A percentile compares a stretch with the other conserved stretches of the same genome.
Evolutionary conservation across 2,329 filamentous ascomycete genomes (phyloP).

Genomic region (Calonectria hongkongensis): DNA sequence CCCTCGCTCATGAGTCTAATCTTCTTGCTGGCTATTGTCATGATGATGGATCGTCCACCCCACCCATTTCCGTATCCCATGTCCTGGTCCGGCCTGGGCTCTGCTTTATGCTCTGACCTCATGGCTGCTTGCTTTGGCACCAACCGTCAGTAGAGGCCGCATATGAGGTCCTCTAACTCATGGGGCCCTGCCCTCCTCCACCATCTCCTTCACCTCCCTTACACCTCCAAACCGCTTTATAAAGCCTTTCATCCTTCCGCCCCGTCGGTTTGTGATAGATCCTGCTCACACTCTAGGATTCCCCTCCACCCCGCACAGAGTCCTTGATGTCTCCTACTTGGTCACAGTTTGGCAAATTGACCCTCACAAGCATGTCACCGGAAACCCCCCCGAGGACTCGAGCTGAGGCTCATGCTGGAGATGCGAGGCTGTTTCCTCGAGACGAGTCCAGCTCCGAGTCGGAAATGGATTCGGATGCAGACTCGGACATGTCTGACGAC

Average conservation of each 20-base stretch:
- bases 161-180: conserved; percentile 33
- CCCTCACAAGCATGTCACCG: conserved; percentile 57
- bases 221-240: conserved; percentile 38
- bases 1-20: conserved; percentile 14
- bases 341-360: conserved; percentile 54
- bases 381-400: conserved; percentile 46
- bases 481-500: conserved; percentile 57
- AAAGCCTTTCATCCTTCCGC: conserved; percentile 44
- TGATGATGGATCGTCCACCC: conserved; percentile 26
- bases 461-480: conserved; percentile 49
- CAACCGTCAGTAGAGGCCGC: conserved; percentile 44
- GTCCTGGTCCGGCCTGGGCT: conserved; percentile 18
- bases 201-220: not conserved
- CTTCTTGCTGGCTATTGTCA: not conserved
- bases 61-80: conserved; percentile 21
- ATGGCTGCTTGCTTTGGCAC: conserved; percentile 42
- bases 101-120: conserved; percentile 36
- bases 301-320: not conserved
- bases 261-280: conserved; percentile 3
- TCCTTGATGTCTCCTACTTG: conserved; percentile 54
- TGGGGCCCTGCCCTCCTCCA: not conserved
- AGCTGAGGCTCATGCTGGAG: conserved; percentile 36
- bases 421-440: conserved; percentile 34
- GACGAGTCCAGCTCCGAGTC: conserved; percentile 55
- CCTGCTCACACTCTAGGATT: conserved; percentile 7